Evolutionary conservation across 768 basidiomycete genomes (phyloP).

Genomic region (Kockovaella imperatae): DNA sequence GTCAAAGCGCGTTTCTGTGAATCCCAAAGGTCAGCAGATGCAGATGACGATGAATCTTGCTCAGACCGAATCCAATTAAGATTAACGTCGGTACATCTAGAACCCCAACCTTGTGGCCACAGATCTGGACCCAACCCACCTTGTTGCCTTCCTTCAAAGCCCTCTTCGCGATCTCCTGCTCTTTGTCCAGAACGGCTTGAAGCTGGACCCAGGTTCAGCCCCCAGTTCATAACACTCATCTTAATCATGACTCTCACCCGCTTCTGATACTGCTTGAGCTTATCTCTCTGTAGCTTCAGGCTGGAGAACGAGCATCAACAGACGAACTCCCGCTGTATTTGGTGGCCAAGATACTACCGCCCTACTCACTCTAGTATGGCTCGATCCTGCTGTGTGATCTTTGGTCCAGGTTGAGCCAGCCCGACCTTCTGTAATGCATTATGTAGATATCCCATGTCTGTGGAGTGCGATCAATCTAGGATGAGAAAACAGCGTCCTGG

Average conservation of each 20-base stretch:
- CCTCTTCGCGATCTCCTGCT: conserved; percentile 78
- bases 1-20: conserved; percentile 58
- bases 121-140: too few relatives aligned
- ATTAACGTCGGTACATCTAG: too few relatives aligned
- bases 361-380: conserved; percentile 84
- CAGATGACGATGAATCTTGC: too few relatives aligned
- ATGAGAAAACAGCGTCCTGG: neutral
- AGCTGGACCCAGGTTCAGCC: conserved; percentile 52
- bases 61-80: too few relatives aligned
- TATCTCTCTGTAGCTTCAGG: conserved; percentile 94
- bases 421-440: conserved; percentile 38
- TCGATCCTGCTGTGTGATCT: conserved; percentile 85
- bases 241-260: conserved; percentile 52
- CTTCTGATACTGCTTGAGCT: conserved; percentile 90
- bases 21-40: conserved; percentile 1
- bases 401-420: conserved; percentile 51
- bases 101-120: too few relatives aligned
- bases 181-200: conserved; percentile 73
- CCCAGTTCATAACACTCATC: neutral
- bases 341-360: conserved; percentile 5
- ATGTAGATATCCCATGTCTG: conserved; percentile 32
- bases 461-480: neutral
- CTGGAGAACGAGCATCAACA: too few relatives aligned
- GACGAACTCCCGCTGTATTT: conserved; percentile 48
- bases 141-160: conserved; percentile 75